Evolutionary conservation across 192 early-diverging fungal species (phyloP).

Genomic region (Coemansia sp.): DNA sequence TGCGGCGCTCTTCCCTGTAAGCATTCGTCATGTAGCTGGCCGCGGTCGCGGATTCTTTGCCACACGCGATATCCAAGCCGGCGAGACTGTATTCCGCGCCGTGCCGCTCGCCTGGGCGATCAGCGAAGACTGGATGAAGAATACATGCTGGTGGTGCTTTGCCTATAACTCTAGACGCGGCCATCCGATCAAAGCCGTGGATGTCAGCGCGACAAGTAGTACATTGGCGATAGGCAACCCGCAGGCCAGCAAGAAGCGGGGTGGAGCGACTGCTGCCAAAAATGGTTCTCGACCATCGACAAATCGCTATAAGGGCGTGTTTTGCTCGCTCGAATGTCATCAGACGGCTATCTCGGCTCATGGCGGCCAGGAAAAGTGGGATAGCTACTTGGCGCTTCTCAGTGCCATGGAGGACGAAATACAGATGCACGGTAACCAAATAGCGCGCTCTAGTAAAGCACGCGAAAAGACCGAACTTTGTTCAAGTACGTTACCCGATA

Average conservation of each 20-base stretch:
- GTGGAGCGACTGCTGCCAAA: neutral
- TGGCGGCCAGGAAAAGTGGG: conserved; percentile 34
- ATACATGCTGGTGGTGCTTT: conserved; percentile 53
- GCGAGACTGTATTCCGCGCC: conserved; percentile 38
- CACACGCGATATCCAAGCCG: conserved; percentile 25
- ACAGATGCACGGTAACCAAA: neutral
- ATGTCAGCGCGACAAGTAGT: neutral
- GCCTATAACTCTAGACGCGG: conserved; percentile 22
- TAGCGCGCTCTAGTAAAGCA: neutral
- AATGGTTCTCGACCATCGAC: neutral
- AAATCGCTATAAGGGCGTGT: conserved; percentile 34
- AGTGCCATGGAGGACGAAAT: conserved; percentile 23
- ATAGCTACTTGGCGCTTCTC: conserved; percentile 25
- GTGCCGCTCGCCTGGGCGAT: conserved; percentile 43
- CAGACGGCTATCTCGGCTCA: conserved; percentile 24
- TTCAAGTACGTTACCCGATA: neutral
- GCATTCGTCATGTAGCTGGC: conserved; percentile 32
- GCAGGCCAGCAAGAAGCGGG: neutral
- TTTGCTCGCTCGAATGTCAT: conserved; percentile 38
- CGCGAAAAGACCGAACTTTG: neutral
- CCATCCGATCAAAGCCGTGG: conserved; percentile 29
- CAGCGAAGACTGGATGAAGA: conserved; percentile 41
- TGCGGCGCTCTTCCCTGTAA: conserved; percentile 26
- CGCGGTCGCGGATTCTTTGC: conserved; percentile 56
- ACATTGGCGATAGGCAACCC: neutral